Evolutionary conservation across 495 filamentous ascomycete genomes (phyloP).

Genomic region (Hypoxylon fragiforme): DNA sequence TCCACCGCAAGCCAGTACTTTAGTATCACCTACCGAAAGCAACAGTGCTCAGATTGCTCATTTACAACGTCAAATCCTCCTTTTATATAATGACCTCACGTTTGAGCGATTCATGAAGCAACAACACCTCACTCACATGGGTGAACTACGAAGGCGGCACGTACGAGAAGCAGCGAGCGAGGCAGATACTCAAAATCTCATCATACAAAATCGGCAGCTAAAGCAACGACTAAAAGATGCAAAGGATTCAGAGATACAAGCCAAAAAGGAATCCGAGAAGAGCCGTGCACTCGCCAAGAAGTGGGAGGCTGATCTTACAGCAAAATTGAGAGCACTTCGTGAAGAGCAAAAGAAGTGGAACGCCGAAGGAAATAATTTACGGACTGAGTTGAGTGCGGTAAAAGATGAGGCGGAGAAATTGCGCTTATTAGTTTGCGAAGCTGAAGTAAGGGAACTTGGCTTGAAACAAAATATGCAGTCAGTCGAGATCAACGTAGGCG

Average conservation of each 20-base stretch:
- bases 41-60: conserved; percentile 53
- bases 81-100: conserved; percentile 73
- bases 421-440: conserved; percentile 60
- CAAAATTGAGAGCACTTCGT: conserved; percentile 60
- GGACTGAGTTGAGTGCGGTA: conserved; percentile 55
- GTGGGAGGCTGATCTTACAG: conserved; percentile 66
- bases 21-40: conserved; percentile 19
- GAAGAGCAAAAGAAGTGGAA: conserved; percentile 72
- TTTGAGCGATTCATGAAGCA: conserved; percentile 77
- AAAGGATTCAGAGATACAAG: conserved; percentile 62
- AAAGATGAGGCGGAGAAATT: conserved; percentile 58
- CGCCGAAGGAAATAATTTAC: conserved; percentile 54
- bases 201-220: conserved; percentile 72
- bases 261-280: conserved; percentile 66
- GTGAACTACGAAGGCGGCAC: conserved; percentile 67
- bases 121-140: conserved; percentile 74
- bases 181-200: conserved; percentile 74
- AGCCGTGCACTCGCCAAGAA: conserved; percentile 68
- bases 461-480: conserved; percentile 62
- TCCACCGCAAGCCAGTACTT: conserved; percentile 10
- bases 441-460: conserved; percentile 61
- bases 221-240: conserved; percentile 68
- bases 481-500: conserved; percentile 59
- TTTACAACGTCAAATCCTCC: conserved; percentile 65
- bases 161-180: conserved; percentile 69